Evolutionary conservation across 2,329 filamentous ascomycete species (phyloP).

Genomic region (Botrytis byssoidea): DNA sequence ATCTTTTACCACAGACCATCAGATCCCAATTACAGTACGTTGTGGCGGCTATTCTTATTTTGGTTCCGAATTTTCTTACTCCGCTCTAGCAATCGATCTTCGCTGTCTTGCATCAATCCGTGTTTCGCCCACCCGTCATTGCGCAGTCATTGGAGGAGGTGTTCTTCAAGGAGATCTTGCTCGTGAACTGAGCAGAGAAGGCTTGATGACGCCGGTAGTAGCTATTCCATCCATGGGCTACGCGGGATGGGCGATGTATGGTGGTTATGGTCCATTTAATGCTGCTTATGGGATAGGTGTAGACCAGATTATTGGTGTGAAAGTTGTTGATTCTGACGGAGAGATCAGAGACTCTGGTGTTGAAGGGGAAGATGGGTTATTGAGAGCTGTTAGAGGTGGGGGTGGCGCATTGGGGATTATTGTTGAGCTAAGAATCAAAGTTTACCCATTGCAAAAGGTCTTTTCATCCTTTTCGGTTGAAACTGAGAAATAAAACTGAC

Average conservation of each 20-base stretch:
- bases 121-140: constrained; percentile 34
- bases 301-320: constrained; percentile 43
- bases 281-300: constrained; percentile 40
- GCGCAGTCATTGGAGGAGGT: constrained; percentile 42
- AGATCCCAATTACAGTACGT: constrained; percentile 34
- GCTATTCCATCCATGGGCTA: constrained; percentile 38
- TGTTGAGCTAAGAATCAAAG: constrained; percentile 43
- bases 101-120: constrained; percentile 40
- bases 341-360: constrained; percentile 42
- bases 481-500: not conserved
- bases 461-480: not conserved
- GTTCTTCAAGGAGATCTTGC: constrained; percentile 38
- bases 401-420: constrained; percentile 45
- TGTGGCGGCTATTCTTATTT: constrained; percentile 42
- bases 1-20: constrained; percentile 24
- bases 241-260: constrained; percentile 41
- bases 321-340: constrained; percentile 42
- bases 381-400: constrained; percentile 44
- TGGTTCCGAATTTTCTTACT: constrained; percentile 38
- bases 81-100: constrained; percentile 42
- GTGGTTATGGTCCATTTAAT: constrained; percentile 41
- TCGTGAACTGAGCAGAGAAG: constrained; percentile 35
- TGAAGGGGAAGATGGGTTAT: constrained; percentile 29
- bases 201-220: constrained; percentile 37
- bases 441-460: constrained; percentile 41